Evolutionary conservation across 257 asterid genomes (phyloP).

Genomic region (Fraxinus americana): DNA sequence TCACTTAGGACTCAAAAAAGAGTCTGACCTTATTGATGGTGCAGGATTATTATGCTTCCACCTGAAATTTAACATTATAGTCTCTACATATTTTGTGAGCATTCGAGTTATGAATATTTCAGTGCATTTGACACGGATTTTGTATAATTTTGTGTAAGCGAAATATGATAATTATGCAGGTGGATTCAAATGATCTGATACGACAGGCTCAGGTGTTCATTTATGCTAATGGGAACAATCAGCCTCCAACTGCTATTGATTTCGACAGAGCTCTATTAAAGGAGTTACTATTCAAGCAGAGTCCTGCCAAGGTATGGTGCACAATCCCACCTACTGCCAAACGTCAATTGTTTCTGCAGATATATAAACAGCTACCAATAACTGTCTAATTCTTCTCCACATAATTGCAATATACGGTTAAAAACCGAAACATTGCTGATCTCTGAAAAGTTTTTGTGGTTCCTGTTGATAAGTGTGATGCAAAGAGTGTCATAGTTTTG

Average conservation of each 20-base stretch:
- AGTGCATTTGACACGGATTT: background rate
- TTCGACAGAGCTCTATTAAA: constrained; percentile 71
- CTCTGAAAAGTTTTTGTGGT: background rate
- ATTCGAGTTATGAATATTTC: background rate
- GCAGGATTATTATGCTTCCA: constrained; percentile 9
- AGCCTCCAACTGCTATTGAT: constrained; percentile 91
- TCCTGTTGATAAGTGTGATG: background rate
- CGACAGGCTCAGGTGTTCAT: constrained; percentile 74
- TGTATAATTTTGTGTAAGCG: constrained; percentile 12
- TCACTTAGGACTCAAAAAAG: constrained; percentile 17
- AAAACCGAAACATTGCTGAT: background rate
- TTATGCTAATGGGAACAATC: constrained; percentile 80
- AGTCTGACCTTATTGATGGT: background rate
- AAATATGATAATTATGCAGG: constrained; percentile 46
- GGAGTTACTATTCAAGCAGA: constrained; percentile 89
- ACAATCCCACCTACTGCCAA: background rate
- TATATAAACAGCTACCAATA: background rate
- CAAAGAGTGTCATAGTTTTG: background rate
- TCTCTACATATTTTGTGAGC: background rate
- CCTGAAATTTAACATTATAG: background rate
- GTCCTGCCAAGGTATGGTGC: constrained; percentile 79
- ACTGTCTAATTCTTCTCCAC: background rate
- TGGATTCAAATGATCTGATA: constrained; percentile 81
- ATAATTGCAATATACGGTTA: background rate
- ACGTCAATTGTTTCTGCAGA: background rate